Evolutionary conservation across 441 rosid genomes (phyloP), one percentile per base, ranked within the genome.

Genomic region (Adansonia gregorii): DNA sequence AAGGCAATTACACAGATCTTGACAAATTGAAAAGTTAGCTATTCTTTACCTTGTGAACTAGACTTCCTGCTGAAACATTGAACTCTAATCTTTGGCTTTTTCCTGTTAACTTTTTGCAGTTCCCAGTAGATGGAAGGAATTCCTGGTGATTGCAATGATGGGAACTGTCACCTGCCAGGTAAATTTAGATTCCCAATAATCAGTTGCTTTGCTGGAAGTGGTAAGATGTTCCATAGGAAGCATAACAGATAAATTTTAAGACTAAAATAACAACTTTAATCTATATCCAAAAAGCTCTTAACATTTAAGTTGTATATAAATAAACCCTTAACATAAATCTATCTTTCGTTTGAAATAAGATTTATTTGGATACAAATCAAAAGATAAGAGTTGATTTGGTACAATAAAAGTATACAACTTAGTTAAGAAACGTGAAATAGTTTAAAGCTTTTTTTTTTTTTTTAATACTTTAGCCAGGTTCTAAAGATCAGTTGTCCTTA

Each of bases 111-210:
- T 20, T 68, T 77, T 45, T 56, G 67, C 56, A 68, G 79, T 59
- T 77, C 39, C 9, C 27, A 24, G 27, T 51, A 48, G 22, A 19
- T 19, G 46, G 58, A 41, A 46, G 52, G 72, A 49, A 14, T 45
- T 49, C 59, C 27, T 12, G 69, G 41, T 22, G 5, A 48, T 17
- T 77, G 72, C 74, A 67, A 14, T 45, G 54, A 8, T 17, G 17
- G 74, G 60, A 70, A 27, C 24, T 3, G 60, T 51, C 8, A n/a
- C 27, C 45, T 54, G 43, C 52, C 61, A 7, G n/a, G n/a, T 70
- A 71, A 52, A 8, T 58, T 73, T n/a, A 59, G 72, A 54, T 60
- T 73, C 60, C 69, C 41, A 39, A 17, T 43, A 14, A 67, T 20
- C 64, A 59, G 8, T 31, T 19, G 51, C 58, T 45, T 59, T 54